These are phyloP conservation scores for Paraphoma chrysanthemicola DNA, from an alignment of 2,329 filamentous ascomycete genomes.

Conservation along the genomic window DNA sequence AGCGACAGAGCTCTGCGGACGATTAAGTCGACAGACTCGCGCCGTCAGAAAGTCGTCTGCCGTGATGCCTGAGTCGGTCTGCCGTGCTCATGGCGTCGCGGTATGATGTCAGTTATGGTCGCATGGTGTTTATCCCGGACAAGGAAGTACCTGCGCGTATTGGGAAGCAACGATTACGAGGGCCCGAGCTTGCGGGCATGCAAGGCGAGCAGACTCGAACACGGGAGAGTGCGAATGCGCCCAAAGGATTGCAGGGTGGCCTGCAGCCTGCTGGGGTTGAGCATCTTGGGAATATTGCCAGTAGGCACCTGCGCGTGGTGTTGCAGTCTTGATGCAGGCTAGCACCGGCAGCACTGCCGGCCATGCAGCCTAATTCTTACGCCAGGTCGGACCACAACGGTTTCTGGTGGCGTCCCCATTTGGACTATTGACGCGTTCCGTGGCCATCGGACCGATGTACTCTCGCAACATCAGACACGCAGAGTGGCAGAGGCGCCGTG, in stretches of 20 bases:
- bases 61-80: no score
- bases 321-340: background rate
- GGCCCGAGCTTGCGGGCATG: background rate
- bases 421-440: background rate
- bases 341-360: background rate
- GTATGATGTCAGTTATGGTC: background rate
- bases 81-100: no score
- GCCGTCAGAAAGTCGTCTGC: no score
- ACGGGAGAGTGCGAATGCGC: background rate
- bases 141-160: background rate
- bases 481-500: background rate
- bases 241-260: background rate
- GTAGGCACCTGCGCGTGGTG: background rate
- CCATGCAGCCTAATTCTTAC: background rate
- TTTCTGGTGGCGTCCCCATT: background rate
- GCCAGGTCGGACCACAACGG: background rate
- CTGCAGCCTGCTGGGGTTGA: background rate
- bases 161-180: background rate
- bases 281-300: background rate
- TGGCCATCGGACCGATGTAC: background rate
- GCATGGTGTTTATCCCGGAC: background rate
- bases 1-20: no score
- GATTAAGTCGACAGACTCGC: no score
- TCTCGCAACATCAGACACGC: background rate
- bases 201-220: background rate